Conservation (phyloP, 345 rosid genomes). For the Kandelia obovata region DNA sequence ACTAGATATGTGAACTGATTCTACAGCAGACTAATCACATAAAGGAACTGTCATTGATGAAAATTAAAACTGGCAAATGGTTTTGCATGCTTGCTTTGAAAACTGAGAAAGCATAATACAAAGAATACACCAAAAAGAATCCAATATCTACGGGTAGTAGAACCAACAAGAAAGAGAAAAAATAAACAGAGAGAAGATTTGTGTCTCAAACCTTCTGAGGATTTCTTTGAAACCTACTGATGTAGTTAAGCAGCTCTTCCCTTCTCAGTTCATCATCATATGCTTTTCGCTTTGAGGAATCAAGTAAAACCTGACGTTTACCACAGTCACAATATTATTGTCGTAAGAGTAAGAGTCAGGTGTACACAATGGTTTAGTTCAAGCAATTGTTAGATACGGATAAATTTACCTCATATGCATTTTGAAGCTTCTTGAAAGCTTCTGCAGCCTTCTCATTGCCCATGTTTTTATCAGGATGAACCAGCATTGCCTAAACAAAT, state of each 20-base stretch:
- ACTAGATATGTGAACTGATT: neutral
- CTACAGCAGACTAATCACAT: neutral
- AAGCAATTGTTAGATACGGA: slow-evolving; percentile 9
- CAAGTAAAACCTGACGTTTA: slow-evolving; percentile 63
- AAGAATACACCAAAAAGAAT: neutral
- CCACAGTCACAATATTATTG: neutral
- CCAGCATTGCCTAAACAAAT: slow-evolving; percentile 81
- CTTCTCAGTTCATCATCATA: slow-evolving; percentile 89
- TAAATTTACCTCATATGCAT: slow-evolving; percentile 80
- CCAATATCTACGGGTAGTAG: neutral
- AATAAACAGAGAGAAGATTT: slow-evolving; percentile 25
- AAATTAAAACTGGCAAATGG: neutral
- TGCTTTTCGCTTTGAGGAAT: slow-evolving; percentile 74
- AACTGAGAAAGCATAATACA: neutral
- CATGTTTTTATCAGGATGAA: slow-evolving; percentile 98
- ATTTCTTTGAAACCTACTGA: slow-evolving; percentile 72
- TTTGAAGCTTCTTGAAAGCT: slow-evolving; percentile 98
- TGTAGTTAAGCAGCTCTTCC: slow-evolving; percentile 80
- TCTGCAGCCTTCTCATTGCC: slow-evolving; percentile 99
- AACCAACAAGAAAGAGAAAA: neutral
- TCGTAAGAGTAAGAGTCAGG: slow-evolving; percentile 1
- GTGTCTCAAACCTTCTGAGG: slow-evolving; percentile 63
- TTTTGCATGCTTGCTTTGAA: neutral
- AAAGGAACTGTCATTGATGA: neutral
- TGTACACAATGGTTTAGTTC: neutral